These are phyloP conservation scores for Cyclostephanos tholiformis DNA, from an alignment of 108 stramenopile genomes.

Conservation along the genomic window DNA sequence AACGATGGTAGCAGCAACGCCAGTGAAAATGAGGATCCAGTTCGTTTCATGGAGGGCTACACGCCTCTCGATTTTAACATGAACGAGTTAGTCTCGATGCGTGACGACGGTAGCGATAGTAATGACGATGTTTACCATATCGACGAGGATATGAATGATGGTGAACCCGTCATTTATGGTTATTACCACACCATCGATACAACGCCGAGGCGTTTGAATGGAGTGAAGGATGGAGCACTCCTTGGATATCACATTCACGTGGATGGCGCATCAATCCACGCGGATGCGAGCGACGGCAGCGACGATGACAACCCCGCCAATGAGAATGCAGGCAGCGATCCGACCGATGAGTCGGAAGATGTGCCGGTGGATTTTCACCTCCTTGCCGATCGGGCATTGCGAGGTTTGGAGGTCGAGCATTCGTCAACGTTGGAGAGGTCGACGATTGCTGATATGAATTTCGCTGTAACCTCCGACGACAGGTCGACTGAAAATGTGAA, in stretches of 20 bases:
- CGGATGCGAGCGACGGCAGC: background rate
- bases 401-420: slow-evolving; percentile 49
- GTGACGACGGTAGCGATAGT: slow-evolving; percentile 20
- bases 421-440: slow-evolving; percentile 25
- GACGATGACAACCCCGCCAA: background rate
- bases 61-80: slow-evolving; percentile 48
- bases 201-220: slow-evolving; percentile 34
- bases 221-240: slow-evolving; percentile 30
- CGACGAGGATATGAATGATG: slow-evolving; percentile 12
- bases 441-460: background rate
- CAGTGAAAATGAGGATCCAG: background rate
- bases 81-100: slow-evolving; percentile 28
- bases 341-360: slow-evolving; percentile 10
- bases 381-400: slow-evolving; percentile 44
- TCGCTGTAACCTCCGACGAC: background rate
- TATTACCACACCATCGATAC: slow-evolving; percentile 41
- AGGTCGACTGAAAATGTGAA: background rate
- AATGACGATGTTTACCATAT: slow-evolving; percentile 2
- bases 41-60: slow-evolving; percentile 45
- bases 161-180: slow-evolving; percentile 16
- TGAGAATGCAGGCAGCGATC: no score
- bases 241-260: slow-evolving; percentile 4
- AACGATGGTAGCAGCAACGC: slow-evolving; percentile 1
- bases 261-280: slow-evolving; percentile 10
- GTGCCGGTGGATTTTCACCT: slow-evolving; percentile 41